Base-by-base conservation (phyloP, 2,329 filamentous ascomycete species). In the Scopulariopsis brevicaulis region DNA sequence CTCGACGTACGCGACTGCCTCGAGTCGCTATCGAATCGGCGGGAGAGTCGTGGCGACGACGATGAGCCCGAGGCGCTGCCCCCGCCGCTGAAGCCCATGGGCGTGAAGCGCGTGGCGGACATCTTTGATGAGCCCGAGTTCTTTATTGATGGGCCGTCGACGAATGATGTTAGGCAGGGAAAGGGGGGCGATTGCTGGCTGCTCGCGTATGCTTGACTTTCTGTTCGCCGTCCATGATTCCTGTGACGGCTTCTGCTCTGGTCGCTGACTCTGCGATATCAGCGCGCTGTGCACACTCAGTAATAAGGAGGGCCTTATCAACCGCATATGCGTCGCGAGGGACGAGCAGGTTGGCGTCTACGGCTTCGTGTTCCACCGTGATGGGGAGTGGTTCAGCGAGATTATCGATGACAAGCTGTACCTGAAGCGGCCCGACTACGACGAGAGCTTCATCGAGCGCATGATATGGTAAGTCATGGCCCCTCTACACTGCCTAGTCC, bases 131-230 rank as follows among this genome's bases (percentile, higher is more conserved):
- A 81, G 0, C 88, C 89, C 1, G 75, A 80, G 60, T 94, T 96
- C 68, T 94, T 83, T 66, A 83, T 90, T 60, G 87, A 92, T 62
- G 87, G 87, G 0, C 85, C 88, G 1, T 85, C 83, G 10, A 85
- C 87, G 20, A 86, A 86, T 62, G 89, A 95, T 69, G 85, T 95
- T 22, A 81, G 86, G 35, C 90, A 94, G 68, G 90, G 90, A 1
- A 78, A 81, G 10, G 83, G 86, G 61, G 90, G 90, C 1, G 89
- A 96, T 66, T 95, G 90, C 69, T 96, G 90, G 89, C 82, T 94
- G 59, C 84, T 96, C 74, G 86, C 90, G 58, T 59, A 50, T 48
- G 58, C 28, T 55, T 28, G 22, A 8, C 46, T 24, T 5, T 35
- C 12, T 20, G 25, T 37, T 25, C 37, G 35, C 46, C 18, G 28